A percentile compares a stretch with the other conserved stretches of the same genome.
Evolutionary conservation across 2,329 filamentous ascomycete species (phyloP).

Genomic region (Apiospora arundinis): DNA sequence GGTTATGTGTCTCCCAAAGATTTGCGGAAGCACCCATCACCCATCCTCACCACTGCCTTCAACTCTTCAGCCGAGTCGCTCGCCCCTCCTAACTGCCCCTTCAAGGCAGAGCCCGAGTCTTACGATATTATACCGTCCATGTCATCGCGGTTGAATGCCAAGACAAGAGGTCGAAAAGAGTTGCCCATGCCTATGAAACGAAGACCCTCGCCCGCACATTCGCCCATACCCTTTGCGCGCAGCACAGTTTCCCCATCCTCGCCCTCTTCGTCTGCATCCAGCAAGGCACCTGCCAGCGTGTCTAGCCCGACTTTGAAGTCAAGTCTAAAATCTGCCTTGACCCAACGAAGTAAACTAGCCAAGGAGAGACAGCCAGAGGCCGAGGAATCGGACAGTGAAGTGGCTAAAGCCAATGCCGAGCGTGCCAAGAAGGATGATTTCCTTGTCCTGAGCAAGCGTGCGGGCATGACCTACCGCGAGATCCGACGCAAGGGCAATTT

Average conservation of each 20-base stretch:
- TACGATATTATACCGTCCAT: not conserved
- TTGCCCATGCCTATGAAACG: slow-evolving; percentile 1
- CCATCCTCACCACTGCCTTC: not conserved
- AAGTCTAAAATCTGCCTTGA: slow-evolving; percentile 8
- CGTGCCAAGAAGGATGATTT: slow-evolving; percentile 51
- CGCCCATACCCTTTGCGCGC: not conserved
- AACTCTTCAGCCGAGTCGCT: slow-evolving; percentile 2
- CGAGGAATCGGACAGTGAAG: slow-evolving; percentile 10
- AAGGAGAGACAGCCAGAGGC: slow-evolving; percentile 24
- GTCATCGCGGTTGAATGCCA: slow-evolving; percentile 1
- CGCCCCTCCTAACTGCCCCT: not conserved
- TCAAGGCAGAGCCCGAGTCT: not conserved
- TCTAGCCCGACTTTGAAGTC: slow-evolving; percentile 2
- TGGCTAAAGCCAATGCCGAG: slow-evolving; percentile 22
- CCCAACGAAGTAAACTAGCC: slow-evolving; percentile 23
- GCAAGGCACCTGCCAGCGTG: not conserved
- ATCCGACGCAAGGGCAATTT: slow-evolving; percentile 64
- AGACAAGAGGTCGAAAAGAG: slow-evolving; percentile 9
- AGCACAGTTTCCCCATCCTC: not conserved
- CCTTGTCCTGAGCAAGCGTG: slow-evolving; percentile 59
- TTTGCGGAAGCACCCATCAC: slow-evolving; percentile 7
- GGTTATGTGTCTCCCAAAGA: slow-evolving; percentile 8
- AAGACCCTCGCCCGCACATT: not conserved
- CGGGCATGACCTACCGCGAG: slow-evolving; percentile 69
- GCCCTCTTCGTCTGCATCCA: not conserved